phyloP scores from a whole-genome alignment of 495 filamentous ascomycete genomes.

The Cercophora scortea region DNA sequence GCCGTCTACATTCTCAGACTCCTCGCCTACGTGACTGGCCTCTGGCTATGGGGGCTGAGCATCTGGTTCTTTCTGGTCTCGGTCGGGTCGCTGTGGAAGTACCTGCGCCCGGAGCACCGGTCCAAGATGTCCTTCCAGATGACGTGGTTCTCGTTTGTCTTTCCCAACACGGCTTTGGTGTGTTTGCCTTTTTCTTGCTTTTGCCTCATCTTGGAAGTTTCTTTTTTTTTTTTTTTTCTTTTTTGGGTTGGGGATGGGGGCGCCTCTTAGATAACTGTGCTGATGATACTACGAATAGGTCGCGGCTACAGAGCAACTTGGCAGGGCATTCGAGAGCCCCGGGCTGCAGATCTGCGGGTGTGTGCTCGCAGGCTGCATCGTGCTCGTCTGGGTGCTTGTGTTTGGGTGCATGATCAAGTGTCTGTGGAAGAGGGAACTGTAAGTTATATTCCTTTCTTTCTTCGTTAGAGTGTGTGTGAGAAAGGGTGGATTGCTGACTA shows the following conservation, averaged over 20 bases:
- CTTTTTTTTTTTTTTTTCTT: too few relatives aligned
- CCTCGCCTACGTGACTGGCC: constrained; percentile 38
- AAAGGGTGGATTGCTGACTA: neutral
- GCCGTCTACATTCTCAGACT: constrained; percentile 32
- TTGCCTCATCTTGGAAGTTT: neutral
- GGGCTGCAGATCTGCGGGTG: constrained; percentile 62
- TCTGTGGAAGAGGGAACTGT: constrained; percentile 47
- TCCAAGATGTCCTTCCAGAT: constrained; percentile 66
- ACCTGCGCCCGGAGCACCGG: constrained; percentile 41
- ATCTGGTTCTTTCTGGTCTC: constrained; percentile 82
- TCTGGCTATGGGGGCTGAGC: constrained; percentile 83
- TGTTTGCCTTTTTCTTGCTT: neutral
- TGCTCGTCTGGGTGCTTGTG: constrained; percentile 65
- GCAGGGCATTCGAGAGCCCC: constrained; percentile 51
- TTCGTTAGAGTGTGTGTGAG: neutral
- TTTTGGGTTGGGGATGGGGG: too few relatives aligned
- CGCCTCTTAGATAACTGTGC: too few relatives aligned
- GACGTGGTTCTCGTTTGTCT: constrained; percentile 85
- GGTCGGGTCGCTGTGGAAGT: constrained; percentile 68
- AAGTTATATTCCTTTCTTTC: constrained; percentile 21
- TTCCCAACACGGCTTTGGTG: constrained; percentile 71
- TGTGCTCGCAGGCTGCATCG: constrained; percentile 51
- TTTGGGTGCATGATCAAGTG: constrained; percentile 63
- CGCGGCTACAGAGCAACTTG: constrained; percentile 68
- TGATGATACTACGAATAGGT: constrained; percentile 18